Evolutionary conservation across 2,329 filamentous ascomycete genomes (phyloP).

Genomic region (Tolypocladium album): DNA sequence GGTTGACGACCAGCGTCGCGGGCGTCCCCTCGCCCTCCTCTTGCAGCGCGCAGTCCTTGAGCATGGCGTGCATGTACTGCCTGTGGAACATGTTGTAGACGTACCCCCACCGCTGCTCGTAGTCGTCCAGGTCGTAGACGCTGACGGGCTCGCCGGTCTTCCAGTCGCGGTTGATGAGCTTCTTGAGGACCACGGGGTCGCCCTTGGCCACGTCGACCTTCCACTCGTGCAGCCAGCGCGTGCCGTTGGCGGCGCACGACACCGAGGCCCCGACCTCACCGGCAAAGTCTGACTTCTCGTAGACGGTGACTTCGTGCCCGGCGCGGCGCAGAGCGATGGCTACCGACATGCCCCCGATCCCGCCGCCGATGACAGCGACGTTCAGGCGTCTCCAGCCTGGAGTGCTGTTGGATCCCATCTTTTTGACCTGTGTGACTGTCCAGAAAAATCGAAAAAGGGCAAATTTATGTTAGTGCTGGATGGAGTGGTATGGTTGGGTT

Average conservation of each 20-base stretch:
- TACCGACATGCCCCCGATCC: conserved; percentile 35
- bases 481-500: background rate
- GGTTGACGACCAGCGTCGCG: conserved; percentile 43
- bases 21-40: conserved; percentile 42
- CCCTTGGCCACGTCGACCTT: conserved; percentile 52
- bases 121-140: conserved; percentile 53
- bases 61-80: conserved; percentile 57
- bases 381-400: conserved; percentile 32
- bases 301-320: conserved; percentile 45
- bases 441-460: background rate
- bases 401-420: conserved; percentile 14
- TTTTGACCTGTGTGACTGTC: background rate
- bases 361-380: conserved; percentile 33
- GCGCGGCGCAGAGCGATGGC: conserved; percentile 35
- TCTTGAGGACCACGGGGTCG: conserved; percentile 53
- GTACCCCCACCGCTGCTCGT: conserved; percentile 53
- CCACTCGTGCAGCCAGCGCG: conserved; percentile 61
- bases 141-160: conserved; percentile 55
- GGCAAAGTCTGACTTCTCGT: conserved; percentile 54
- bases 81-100: conserved; percentile 61
- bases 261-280: conserved; percentile 59
- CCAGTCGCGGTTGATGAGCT: conserved; percentile 62
- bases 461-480: background rate
- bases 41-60: conserved; percentile 47
- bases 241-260: conserved; percentile 59